Percentiles rank a stretch among this genome's conserved stretches.
phyloP scores from a whole-genome alignment of 306 rosid genomes.

The Rosa lucieae region DNA sequence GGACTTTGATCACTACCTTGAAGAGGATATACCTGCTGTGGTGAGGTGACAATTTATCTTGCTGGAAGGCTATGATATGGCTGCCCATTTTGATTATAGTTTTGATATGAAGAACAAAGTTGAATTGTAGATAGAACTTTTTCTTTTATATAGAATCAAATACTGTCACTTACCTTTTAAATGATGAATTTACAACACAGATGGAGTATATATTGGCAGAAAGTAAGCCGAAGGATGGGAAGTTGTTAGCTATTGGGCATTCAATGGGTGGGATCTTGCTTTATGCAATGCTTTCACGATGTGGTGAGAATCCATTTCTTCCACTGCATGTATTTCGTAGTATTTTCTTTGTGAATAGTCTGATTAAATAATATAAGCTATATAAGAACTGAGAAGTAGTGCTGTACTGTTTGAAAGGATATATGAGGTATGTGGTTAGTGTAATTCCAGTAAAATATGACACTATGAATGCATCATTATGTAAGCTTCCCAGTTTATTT shows the following conservation, averaged over 20 bases:
- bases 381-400: too few species aligned
- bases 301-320: conserved; percentile 53
- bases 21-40: conserved; percentile 96
- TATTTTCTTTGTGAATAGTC: neutral
- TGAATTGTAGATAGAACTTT: conserved; percentile 2
- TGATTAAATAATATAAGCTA: neutral
- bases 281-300: conserved; percentile 78
- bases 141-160: neutral
- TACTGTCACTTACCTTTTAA: neutral
- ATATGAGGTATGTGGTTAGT: neutral
- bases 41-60: conserved; percentile 88
- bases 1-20: conserved; percentile 95
- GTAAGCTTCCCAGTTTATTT: neutral
- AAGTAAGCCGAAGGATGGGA: conserved; percentile 89
- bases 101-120: neutral
- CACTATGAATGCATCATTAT: neutral
- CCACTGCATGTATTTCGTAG: conserved; percentile 8
- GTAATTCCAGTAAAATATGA: neutral
- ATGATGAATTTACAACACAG: conserved; percentile 45
- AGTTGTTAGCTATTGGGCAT: conserved; percentile 95
- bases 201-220: conserved; percentile 74
- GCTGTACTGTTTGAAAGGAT: neutral
- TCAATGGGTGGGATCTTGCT: conserved; percentile 99
- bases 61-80: conserved; percentile 36
- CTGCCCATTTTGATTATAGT: conserved; percentile 20